Evolutionary conservation across 257 asterid genomes (phyloP), one percentile per base, ranked within the genome.

Genomic region (Fraxinus excelsior): DNA sequence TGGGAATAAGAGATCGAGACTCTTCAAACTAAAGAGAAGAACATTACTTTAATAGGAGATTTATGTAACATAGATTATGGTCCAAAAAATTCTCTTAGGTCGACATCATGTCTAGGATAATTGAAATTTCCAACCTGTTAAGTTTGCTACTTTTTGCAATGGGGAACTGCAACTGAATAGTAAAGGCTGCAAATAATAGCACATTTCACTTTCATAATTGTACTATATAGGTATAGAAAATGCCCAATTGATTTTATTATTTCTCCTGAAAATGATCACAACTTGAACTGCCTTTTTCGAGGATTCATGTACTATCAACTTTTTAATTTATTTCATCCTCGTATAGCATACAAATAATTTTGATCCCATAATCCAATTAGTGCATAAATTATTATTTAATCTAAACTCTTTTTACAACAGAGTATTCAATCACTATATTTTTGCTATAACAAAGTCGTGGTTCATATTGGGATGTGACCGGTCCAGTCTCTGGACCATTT

Each of bases 111-210:
- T 16, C 25, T 53, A n/a, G n/a, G 12, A n/a, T 56, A 58, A 58
- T 58, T 58, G 66, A 58, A 21, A 7, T 56, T 56, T 56, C 65
- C 65, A 56, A 56, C 65, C 65, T n/a, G 66, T 58, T 46, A 13
- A 46, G 56, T 13, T 58, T n/a, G 29, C 9, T 58, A n/a, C 66
- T 58, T 58, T 53, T 21, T 58, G 66, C 66, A 8, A 28, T 58
- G 26, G 29, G 65, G 65, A 56, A 5, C 28, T 56, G 62, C 62
- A 53, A 53, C 28, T 21, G 6, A 19, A 53, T 53, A 8, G 66
- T 58, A 58, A 58, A 58, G 66, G 66, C 66, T 58, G 66, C 66
- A 58, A 58, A 56, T n/a, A 56, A 21, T 58, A 58, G 28, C 66
- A 58, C 13, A 58, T 58, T 58, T 58, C 66, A n/a, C 28, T 58